These are phyloP conservation scores for Saccharomyces hybrid DNA, from an alignment of 1,139 yeast species.

Conservation along the genomic window DNA sequence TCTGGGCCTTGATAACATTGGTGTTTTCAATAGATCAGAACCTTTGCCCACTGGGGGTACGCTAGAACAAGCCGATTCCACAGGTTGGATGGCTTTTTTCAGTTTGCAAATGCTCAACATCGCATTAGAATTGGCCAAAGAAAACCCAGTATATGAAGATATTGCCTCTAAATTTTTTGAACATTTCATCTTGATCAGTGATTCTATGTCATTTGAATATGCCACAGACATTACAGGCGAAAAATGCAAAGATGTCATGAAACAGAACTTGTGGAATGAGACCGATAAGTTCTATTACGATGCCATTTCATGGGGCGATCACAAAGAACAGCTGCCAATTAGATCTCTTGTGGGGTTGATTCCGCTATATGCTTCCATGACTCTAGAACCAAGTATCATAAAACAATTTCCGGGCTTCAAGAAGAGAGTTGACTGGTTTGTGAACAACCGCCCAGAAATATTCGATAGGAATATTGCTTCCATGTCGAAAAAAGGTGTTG, in stretches of 20 bases:
- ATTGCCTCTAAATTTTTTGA: conserved; percentile 94
- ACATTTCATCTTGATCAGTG: conserved; percentile 87
- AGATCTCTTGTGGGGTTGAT: conserved; percentile 88
- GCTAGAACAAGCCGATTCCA: conserved; percentile 91
- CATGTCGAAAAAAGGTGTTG: conserved; percentile 77
- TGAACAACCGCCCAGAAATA: conserved; percentile 60
- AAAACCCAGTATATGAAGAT: conserved; percentile 84
- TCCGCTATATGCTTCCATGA: conserved; percentile 85
- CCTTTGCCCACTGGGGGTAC: conserved; percentile 92
- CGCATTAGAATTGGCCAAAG: conserved; percentile 83
- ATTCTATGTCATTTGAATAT: conserved; percentile 71
- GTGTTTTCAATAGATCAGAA: conserved; percentile 89
- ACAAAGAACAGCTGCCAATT: conserved; percentile 71
- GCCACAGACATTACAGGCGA: conserved; percentile 29
- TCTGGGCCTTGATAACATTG: conserved; percentile 89
- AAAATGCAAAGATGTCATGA: conserved; percentile 41
- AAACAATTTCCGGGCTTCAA: conserved; percentile 78
- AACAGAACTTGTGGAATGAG: conserved; percentile 82
- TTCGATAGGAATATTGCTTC: conserved; percentile 89
- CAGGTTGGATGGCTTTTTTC: conserved; percentile 98
- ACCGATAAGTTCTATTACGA: conserved; percentile 86
- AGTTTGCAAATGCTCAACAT: conserved; percentile 88
- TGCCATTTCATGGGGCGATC: conserved; percentile 78
- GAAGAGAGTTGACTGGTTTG: conserved; percentile 81
- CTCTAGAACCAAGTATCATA: conserved; percentile 80